phyloP scores from a whole-genome alignment of 352 stramenopile species.

The Aphanomyces astaci region DNA sequence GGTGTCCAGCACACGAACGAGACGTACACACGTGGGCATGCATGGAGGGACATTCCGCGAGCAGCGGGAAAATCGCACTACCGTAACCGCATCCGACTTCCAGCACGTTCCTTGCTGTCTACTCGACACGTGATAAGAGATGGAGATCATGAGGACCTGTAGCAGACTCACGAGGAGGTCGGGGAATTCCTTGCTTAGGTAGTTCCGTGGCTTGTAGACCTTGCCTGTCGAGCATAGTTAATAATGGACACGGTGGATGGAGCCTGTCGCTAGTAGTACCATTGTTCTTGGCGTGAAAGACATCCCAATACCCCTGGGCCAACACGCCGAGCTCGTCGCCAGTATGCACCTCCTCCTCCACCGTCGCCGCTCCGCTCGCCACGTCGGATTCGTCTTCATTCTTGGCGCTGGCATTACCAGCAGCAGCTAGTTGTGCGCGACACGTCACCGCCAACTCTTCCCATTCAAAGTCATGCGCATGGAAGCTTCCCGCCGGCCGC shows the following conservation, averaged over 20 bases:
- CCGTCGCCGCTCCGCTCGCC: constrained; percentile 2
- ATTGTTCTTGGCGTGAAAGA: constrained; percentile 71
- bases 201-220: constrained; percentile 77
- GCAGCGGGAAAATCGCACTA: constrained; percentile 79
- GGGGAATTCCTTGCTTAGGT: constrained; percentile 71
- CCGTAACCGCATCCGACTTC: constrained; percentile 83
- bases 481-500: constrained; percentile 25
- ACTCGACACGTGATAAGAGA: neutral
- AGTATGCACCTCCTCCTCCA: neutral
- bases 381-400: neutral
- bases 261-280: constrained; percentile 33
- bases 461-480: constrained; percentile 75
- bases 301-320: constrained; percentile 64
- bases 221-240: constrained; percentile 33
- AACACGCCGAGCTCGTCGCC: constrained; percentile 35
- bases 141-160: neutral
- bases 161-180: constrained; percentile 50
- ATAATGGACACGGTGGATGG: neutral
- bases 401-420: too few relatives aligned
- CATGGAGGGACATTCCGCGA: constrained; percentile 53
- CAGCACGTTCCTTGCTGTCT: constrained; percentile 31
- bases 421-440: constrained; percentile 7
- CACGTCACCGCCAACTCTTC: constrained; percentile 53
- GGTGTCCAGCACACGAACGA: constrained; percentile 3
- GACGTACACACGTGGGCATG: constrained; percentile 51